Conservation (phyloP, 139 green algal genomes). For the Tetradesmus obliquus region DNA sequence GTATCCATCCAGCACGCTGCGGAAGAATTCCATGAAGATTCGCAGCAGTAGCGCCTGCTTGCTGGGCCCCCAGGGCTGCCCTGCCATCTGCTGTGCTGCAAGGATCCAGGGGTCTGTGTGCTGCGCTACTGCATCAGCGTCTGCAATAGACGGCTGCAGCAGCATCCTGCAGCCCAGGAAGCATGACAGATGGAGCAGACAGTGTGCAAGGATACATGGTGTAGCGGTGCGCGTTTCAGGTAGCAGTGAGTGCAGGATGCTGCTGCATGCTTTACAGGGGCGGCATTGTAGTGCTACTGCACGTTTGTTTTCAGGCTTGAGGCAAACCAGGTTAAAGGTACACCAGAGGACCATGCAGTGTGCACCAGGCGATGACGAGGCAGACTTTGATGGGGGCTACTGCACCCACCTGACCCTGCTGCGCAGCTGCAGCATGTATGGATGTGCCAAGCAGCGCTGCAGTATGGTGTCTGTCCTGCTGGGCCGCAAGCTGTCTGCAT, state of each 20-base stretch:
- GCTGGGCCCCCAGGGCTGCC: background rate
- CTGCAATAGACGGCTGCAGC: constrained; percentile 2
- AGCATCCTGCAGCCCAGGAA: constrained; percentile 11
- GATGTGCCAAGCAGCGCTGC: constrained; percentile 42
- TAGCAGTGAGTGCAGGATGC: too few species aligned
- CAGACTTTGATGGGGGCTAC: background rate
- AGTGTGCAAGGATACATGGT: background rate
- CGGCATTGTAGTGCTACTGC: background rate
- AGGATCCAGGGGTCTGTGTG: constrained; percentile 34
- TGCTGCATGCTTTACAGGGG: too few species aligned
- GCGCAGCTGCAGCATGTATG: constrained; percentile 30
- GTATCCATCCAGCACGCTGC: background rate
- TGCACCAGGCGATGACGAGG: background rate
- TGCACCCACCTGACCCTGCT: constrained; percentile 2
- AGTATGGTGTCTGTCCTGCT: constrained; percentile 15
- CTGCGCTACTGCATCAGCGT: background rate
- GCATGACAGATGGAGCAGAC: background rate
- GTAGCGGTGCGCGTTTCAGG: too few species aligned
- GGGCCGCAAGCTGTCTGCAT: constrained; percentile 42
- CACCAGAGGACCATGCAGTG: background rate
- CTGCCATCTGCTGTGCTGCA: constrained; percentile 1
- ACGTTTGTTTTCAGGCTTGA: background rate
- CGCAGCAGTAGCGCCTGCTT: constrained; percentile 34
- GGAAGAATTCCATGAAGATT: constrained; percentile 43
- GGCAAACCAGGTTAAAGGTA: too few species aligned